Base-by-base conservation (phyloP, 352 stramenopile species). In the Phytophthora constricta region DNA sequence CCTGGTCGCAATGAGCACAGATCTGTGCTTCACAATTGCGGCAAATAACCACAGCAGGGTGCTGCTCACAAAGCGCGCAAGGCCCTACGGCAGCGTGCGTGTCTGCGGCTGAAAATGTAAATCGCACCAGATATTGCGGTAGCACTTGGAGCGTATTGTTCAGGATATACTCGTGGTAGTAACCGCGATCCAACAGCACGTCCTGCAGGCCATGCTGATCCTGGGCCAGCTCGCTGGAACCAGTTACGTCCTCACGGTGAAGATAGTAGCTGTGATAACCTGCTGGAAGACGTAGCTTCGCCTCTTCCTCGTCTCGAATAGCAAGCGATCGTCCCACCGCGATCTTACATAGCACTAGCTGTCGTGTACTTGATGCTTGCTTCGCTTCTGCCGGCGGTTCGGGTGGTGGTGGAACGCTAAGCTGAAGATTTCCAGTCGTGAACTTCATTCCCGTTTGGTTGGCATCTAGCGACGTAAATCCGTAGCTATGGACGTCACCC, bases 201-300 rank as follows among this genome's bases (percentile, higher is more conserved):
- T 54, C 58, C 23, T 74, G 39, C 10, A 63, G 23, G 28, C 54
- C 37, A 8, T 59, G 26, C 19, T 60, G 62, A 3, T 60, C 55
- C 4, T 62, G 47, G 4, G 68, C 68, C 26, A 68, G 42, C 1
- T 58, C 56, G 26, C 9, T 26, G 7, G 52, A 58, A 13, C 33
- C 25, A n/a, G 42, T 7, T 48, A 64, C 59, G 20, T 55, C 50
- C n/a, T 68, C 49, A 5, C 49, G 61, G 47, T 64, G 51, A 20
- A 95, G 23, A 49, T 92, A 90, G 48, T 86, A 92, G 67, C 87
- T 95, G 70, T 90, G 74, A 60, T 90, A 93, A 7, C 84, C 87
- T 31, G 58, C n/a, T 28, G 85, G 85, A 23, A 93, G 76, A 0
- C 46, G 60, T 4, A 43, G 20, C 52, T 67, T 75, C 0, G 84